phyloP scores from a whole-genome alignment of 139 green algal genomes.

The Tetradesmus obliquus region DNA sequence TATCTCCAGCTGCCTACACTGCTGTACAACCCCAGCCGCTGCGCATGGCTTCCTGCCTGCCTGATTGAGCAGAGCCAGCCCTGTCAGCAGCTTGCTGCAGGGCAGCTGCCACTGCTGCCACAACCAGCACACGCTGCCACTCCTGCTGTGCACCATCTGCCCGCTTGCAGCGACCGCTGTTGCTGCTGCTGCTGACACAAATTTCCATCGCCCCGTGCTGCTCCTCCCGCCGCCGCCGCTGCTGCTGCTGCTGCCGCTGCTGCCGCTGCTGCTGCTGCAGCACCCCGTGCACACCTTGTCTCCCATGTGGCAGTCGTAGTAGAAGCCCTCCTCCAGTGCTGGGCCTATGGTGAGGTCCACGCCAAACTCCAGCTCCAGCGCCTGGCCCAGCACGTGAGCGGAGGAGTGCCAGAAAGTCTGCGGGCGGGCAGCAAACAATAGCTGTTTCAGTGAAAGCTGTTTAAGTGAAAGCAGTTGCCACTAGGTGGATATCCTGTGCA shows the following conservation, averaged over 20 bases:
- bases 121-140: not conserved
- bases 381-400: slow-evolving; percentile 95
- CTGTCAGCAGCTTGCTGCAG: not conserved
- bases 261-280: not conserved
- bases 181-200: not conserved
- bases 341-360: slow-evolving; percentile 98
- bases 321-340: slow-evolving; percentile 96
- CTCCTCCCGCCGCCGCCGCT: not conserved
- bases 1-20: not conserved
- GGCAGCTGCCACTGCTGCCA: too few relatives aligned
- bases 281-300: slow-evolving; percentile 55
- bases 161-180: not conserved
- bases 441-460: too few relatives aligned
- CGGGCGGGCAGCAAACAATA: slow-evolving; percentile 11
- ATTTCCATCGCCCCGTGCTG: not conserved
- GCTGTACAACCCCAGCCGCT: not conserved
- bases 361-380: slow-evolving; percentile 95
- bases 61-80: not conserved
- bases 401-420: slow-evolving; percentile 98
- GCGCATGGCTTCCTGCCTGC: not conserved
- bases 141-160: not conserved
- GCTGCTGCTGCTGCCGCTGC: not conserved
- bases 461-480: not conserved
- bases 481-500: not conserved
- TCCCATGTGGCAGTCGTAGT: slow-evolving; percentile 98